Evolutionary conservation across 495 filamentous ascomycete species (phyloP), one percentile per base, ranked within the genome.

Genomic region (Talaromyces borbonicus): DNA sequence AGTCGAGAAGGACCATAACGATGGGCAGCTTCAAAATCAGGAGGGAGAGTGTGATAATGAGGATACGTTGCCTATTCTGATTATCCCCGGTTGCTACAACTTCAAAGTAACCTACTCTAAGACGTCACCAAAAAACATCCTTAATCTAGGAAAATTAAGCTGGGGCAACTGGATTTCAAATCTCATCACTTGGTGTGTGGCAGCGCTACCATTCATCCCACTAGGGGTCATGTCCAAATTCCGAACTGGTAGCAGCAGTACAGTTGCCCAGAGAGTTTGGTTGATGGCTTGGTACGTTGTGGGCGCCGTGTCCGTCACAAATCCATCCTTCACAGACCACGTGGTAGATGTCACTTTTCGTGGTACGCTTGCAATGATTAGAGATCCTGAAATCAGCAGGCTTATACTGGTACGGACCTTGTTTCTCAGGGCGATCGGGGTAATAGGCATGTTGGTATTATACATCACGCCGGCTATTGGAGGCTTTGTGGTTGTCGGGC

Each of bases 401-500:
- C 9, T 19, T 0, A 0, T 4, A 20, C 35, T 16, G 22, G 35
- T 20, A 9, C 4, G 4, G 15, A 38, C 22, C n/a, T 4, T 38
- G 35, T 19, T 22, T 38, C 1, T 20, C 8, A 38, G 35, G 11
- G 32, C 32, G 2, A 8, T 9, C 22, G 16, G 35, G 35, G 35
- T 38, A 1, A 1, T 16, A 8, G 14, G 32, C 22, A 22, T 38
- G 15, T 22, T 38, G 16, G 43, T 54, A 37, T 40, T 55, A 24
- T 61, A 50, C 36, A 39, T 44, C 23, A 53, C 37, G 14, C 47
- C 42, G 8, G 47, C 59, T 4, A 56, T 62, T 32, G 59, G 58
- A n/a, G 55, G 54, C 3, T 59, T 62, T 45, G 52, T 56, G 1
- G 48, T 57, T 20, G 59, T 62, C n/a, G 43, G 32, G 5, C 41